Percentiles rank a stretch among this genome's conserved stretches.
Conservation (phyloP, 768 basidiomycete genomes). For the Imleria badia region DNA sequence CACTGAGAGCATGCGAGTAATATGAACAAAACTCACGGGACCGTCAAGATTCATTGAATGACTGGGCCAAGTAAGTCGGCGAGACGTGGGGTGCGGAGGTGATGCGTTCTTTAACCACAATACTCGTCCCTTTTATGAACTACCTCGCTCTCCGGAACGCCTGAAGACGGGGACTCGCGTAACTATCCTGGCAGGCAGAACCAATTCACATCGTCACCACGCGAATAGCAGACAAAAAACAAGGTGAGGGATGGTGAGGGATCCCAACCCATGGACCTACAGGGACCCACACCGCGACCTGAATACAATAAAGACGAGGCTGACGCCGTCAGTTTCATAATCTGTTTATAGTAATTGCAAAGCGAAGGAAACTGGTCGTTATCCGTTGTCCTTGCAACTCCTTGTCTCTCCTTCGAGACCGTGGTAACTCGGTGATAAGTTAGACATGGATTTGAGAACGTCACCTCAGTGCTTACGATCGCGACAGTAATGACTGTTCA, state of each 20-base stretch:
- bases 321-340: background rate
- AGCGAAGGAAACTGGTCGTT: background rate
- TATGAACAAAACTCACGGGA: slow-evolving; percentile 13
- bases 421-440: background rate
- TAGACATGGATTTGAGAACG: background rate
- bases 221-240: slow-evolving; percentile 14
- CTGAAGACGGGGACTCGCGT: slow-evolving; percentile 3
- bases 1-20: background rate
- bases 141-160: background rate
- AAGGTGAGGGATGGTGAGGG: slow-evolving; percentile 1
- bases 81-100: background rate
- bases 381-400: slow-evolving; percentile 7
- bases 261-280: slow-evolving; percentile 16
- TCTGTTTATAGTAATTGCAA: background rate
- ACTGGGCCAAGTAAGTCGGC: background rate
- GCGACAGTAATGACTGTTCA: background rate
- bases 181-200: background rate
- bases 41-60: slow-evolving; percentile 14
- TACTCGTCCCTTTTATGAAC: slow-evolving; percentile 17
- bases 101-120: background rate
- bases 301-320: slow-evolving; percentile 15
- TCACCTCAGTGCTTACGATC: background rate
- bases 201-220: slow-evolving; percentile 14
- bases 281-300: slow-evolving; percentile 21
- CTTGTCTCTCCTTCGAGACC: slow-evolving; percentile 8